These are phyloP conservation scores for Massospora cicadina DNA, from an alignment of 371 early-diverging fungal species.

Conservation along the genomic window DNA sequence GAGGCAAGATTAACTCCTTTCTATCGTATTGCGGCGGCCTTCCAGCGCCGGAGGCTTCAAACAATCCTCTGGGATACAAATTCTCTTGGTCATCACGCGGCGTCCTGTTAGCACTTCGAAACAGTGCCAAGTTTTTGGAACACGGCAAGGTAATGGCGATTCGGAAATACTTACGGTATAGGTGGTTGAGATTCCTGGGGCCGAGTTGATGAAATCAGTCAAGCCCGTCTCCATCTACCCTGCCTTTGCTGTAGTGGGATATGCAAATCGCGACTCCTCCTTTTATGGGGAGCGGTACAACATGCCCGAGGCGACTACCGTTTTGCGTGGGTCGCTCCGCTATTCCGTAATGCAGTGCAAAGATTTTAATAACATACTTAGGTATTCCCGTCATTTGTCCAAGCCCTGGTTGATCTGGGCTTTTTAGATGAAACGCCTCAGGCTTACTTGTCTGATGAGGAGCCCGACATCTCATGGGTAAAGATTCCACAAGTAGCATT, in stretches of 20 bases:
- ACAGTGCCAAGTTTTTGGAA: slow-evolving; percentile 72
- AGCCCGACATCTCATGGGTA: slow-evolving; percentile 62
- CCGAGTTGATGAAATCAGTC: slow-evolving; percentile 75
- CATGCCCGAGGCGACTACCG: slow-evolving; percentile 87
- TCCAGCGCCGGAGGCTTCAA: slow-evolving; percentile 92
- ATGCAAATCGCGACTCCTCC: slow-evolving; percentile 95
- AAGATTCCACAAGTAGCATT: neutral
- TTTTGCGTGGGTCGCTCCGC: slow-evolving; percentile 85
- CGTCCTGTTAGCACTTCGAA: slow-evolving; percentile 85
- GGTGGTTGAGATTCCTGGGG: slow-evolving; percentile 74
- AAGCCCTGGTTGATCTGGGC: slow-evolving; percentile 82
- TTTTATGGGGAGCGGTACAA: slow-evolving; percentile 84
- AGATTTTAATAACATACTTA: slow-evolving; percentile 10
- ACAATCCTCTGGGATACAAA: slow-evolving; percentile 97
- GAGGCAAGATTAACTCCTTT: slow-evolving; percentile 78
- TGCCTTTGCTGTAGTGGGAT: slow-evolving; percentile 70
- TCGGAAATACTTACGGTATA: slow-evolving; percentile 21
- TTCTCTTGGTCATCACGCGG: slow-evolving; percentile 96
- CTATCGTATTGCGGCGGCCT: slow-evolving; percentile 96
- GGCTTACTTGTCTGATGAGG: slow-evolving; percentile 30
- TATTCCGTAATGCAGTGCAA: slow-evolving; percentile 35
- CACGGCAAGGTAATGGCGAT: slow-evolving; percentile 51
- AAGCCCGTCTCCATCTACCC: slow-evolving; percentile 76
- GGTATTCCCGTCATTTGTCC: slow-evolving; percentile 79
- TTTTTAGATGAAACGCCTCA: slow-evolving; percentile 67